Conservation (phyloP, 345 rosid genomes). For the Barbarea vulgaris region DNA sequence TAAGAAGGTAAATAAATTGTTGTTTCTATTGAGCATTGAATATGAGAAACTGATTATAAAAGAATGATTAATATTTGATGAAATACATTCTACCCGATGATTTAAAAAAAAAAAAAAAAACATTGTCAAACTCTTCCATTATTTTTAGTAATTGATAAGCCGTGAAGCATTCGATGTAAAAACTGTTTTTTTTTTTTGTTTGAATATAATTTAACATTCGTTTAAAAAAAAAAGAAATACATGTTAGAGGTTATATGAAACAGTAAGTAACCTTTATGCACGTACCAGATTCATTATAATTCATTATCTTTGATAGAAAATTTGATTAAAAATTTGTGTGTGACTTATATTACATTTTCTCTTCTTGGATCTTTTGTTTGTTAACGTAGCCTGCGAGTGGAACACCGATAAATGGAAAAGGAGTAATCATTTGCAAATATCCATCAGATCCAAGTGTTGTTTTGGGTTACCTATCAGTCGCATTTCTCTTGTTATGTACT, state of each 20-base stretch:
- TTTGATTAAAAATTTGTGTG: background rate
- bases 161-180: no score
- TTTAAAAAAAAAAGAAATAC: no score
- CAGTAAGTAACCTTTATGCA: background rate
- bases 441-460: slow-evolving; percentile 65
- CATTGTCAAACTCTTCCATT: no score
- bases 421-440: slow-evolving; percentile 62
- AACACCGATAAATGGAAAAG: slow-evolving; percentile 55
- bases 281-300: background rate
- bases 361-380: background rate
- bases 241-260: no score
- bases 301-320: background rate
- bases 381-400: slow-evolving; percentile 56
- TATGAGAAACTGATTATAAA: background rate
- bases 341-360: background rate
- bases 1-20: slow-evolving; percentile 57
- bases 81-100: no score
- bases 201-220: no score
- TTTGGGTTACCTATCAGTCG: slow-evolving; percentile 59
- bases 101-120: no score
- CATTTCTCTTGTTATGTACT: slow-evolving; percentile 47
- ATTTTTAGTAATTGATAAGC: no score
- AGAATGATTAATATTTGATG: background rate
- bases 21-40: background rate
- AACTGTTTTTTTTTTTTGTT: no score